These are phyloP conservation scores for Aspergillus asperescens DNA, from an alignment of 495 filamentous ascomycete genomes.

Conservation along the genomic window DNA sequence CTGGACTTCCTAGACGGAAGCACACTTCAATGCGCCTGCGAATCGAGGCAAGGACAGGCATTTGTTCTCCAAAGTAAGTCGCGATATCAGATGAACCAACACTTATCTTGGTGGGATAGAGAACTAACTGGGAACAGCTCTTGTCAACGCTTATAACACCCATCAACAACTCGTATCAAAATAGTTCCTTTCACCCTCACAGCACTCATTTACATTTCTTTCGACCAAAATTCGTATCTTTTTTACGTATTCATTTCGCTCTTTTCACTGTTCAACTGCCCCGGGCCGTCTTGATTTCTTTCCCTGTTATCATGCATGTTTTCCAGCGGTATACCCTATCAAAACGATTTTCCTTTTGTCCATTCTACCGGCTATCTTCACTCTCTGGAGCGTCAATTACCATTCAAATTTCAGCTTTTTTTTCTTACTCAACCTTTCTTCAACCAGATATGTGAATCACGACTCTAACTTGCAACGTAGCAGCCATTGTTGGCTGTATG, in stretches of 20 bases:
- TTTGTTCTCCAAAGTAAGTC: slow-evolving; percentile 63
- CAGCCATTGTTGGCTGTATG: neutral
- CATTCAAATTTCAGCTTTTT: slow-evolving; percentile 1
- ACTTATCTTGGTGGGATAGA: neutral
- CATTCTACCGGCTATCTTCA: slow-evolving; percentile 15
- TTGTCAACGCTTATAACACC: slow-evolving; percentile 18
- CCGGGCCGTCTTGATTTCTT: neutral
- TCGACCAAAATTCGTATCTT: slow-evolving; percentile 7
- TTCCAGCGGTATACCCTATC: slow-evolving; percentile 29
- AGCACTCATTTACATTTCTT: slow-evolving; percentile 12
- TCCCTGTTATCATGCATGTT: slow-evolving; percentile 18
- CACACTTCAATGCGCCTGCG: slow-evolving; percentile 79
- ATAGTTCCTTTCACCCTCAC: slow-evolving; percentile 9
- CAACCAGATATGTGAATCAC: slow-evolving; percentile 16
- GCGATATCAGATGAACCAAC: too few relatives aligned
- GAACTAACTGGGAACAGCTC: slow-evolving; percentile 17
- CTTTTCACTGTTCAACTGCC: neutral
- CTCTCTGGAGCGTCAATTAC: slow-evolving; percentile 7
- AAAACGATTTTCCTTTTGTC: slow-evolving; percentile 22
- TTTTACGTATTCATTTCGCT: neutral
- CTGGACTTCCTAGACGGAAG: slow-evolving; percentile 81
- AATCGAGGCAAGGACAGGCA: slow-evolving; percentile 66
- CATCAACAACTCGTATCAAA: slow-evolving; percentile 10
- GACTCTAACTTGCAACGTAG: slow-evolving; percentile 4
- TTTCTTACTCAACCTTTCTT: neutral